Base-by-base conservation (phyloP, 352 stramenopile genomes). In the Phytophthora brassicae region DNA sequence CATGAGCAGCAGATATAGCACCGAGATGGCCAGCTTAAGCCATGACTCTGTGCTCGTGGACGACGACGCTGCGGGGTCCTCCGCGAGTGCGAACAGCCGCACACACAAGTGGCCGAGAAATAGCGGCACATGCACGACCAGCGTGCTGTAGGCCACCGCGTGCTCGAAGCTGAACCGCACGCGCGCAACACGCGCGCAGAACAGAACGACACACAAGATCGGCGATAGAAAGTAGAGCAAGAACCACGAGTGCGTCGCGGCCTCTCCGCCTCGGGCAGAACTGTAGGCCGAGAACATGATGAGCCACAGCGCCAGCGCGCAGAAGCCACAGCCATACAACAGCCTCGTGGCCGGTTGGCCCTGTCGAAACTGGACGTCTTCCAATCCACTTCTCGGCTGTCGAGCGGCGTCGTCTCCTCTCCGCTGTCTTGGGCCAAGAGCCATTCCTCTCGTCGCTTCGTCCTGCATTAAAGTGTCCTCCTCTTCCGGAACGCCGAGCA, bases 91-190 rank as follows among this genome's bases (percentile, higher is more conserved):
- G 43, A 95, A 95, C 11, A 95, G 60, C 12, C 77, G 69, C 33
- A 95, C 75, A 50, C 86, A 91, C 11, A 95, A 69, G 39, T 95
- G 86, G 3, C 86, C 86, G 20, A 95, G 72, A 66, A 91, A 95
- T 23, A 92, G 60, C 22, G 86, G 86, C 0, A 95, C 47, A 47
- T 95, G 86, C 12, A 92, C 78, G 24, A 95, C 58, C n/a, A 95
- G 43, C 8, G 78, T 66, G n/a, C 77, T 79, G 66, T 93, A 95
- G 4, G 79, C 72, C 42, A 91, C 73, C 8, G 89, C 73, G 43
- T 90, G 72, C 33, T 95, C 79, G 31, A 92, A 88, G 50, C 72
- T 80, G 60, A 85, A 75, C 33, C 56, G 55, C 29, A 63, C 53
- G 50, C 63, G 59, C 19, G 53, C 54, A 36, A 69, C 58, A 3